These are phyloP conservation scores for Aspergillus sp. DNA, from an alignment of 2,329 filamentous ascomycete species.

Conservation along the genomic window DNA sequence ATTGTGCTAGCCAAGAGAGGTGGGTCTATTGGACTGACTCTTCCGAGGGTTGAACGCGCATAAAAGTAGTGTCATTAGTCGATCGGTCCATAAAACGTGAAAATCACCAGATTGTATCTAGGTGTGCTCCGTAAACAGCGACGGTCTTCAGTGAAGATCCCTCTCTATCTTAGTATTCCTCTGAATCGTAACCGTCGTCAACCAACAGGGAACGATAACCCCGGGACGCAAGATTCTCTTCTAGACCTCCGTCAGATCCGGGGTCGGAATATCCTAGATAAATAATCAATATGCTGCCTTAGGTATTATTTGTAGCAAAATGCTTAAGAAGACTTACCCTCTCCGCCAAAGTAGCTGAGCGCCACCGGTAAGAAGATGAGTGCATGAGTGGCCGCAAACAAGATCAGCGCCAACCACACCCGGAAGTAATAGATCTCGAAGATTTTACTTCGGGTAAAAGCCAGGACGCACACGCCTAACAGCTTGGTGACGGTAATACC, in stretches of 20 bases:
- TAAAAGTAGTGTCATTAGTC: background rate
- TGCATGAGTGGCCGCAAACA: constrained; percentile 85
- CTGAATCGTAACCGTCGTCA: constrained; percentile 73
- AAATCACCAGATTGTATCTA: background rate
- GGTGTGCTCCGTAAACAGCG: background rate
- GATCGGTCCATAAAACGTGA: background rate
- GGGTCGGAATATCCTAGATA: constrained; percentile 74
- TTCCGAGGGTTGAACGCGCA: background rate
- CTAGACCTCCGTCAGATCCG: constrained; percentile 81
- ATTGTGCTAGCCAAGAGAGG: background rate
- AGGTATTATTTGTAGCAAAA: background rate
- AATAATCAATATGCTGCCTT: constrained; percentile 14
- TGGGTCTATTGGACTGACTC: background rate
- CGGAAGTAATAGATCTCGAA: constrained; percentile 99
- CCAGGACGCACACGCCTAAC: constrained; percentile 84
- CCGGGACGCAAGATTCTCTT: constrained; percentile 80
- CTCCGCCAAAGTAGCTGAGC: constrained; percentile 79
- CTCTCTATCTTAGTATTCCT: constrained; percentile 52
- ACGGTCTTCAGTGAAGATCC: background rate
- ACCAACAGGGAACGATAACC: constrained; percentile 75
- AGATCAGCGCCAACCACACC: constrained; percentile 87
- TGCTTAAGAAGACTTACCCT: constrained; percentile 51
- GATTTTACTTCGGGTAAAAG: constrained; percentile 95
- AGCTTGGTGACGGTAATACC: constrained; percentile 97
- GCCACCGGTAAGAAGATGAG: constrained; percentile 89